Evolutionary conservation across 2,329 filamentous ascomycete species (phyloP).

Genomic region (Coccinonectria pachysandricola): DNA sequence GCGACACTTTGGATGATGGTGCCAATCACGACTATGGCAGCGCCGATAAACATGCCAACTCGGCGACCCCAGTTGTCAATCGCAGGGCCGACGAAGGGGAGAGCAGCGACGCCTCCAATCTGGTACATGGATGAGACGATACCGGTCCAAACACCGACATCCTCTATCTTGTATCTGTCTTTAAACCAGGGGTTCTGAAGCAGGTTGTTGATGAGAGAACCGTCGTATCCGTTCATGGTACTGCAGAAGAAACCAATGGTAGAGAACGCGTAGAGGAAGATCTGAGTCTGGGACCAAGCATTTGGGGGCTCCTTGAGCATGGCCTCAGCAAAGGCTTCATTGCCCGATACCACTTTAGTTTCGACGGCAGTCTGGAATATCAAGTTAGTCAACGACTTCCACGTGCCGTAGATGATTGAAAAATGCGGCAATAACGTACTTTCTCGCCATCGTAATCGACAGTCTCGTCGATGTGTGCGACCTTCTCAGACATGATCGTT

Average conservation of each 20-base stretch:
- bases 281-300: constrained; percentile 28
- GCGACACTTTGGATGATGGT: constrained; percentile 36
- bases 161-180: constrained; percentile 28
- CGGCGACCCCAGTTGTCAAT: constrained; percentile 38
- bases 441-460: constrained; percentile 3
- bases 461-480: constrained; percentile 1
- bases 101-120: constrained; percentile 36
- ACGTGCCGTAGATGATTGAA: too few relatives aligned
- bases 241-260: constrained; percentile 39
- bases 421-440: not conserved
- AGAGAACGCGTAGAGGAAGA: constrained; percentile 34
- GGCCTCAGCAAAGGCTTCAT: constrained; percentile 45
- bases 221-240: constrained; percentile 43
- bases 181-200: constrained; percentile 32
- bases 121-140: constrained; percentile 43
- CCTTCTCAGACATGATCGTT: constrained; percentile 6
- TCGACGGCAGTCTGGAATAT: constrained; percentile 10
- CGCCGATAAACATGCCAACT: constrained; percentile 25
- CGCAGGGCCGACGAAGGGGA: constrained; percentile 34
- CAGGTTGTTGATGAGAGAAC: constrained; percentile 39
- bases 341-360: constrained; percentile 38
- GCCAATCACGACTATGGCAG: constrained; percentile 32
- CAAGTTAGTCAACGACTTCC: not conserved
- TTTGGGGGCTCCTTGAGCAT: constrained; percentile 40
- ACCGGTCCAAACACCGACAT: constrained; percentile 37